Percentiles rank a stretch among this genome's conserved stretches.
Evolutionary conservation across 2,329 filamentous ascomycete genomes (phyloP).

Genomic region (Cladosporium sp.): DNA sequence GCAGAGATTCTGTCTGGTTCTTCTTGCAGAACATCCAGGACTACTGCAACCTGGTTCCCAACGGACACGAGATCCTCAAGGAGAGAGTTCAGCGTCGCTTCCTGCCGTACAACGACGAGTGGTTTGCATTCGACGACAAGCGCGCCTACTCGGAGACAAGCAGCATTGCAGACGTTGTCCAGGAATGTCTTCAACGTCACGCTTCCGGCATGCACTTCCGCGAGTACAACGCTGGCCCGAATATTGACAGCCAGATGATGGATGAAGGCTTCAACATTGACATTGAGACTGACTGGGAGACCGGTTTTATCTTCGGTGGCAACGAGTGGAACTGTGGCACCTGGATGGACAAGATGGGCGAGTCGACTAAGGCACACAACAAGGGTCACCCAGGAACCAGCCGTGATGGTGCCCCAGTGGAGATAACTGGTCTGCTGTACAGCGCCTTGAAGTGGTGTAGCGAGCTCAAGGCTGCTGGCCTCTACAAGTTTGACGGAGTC

Average conservation of each 20-base stretch:
- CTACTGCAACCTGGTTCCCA: conserved; percentile 77
- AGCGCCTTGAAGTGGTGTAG: conserved; percentile 82
- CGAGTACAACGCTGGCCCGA: conserved; percentile 88
- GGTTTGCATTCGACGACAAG: conserved; percentile 78
- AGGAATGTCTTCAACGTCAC: conserved; percentile 90
- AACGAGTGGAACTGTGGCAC: conserved; percentile 95
- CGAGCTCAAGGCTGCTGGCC: conserved; percentile 63
- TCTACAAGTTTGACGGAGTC: conserved; percentile 73
- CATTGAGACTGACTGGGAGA: conserved; percentile 86
- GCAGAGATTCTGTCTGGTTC: conserved; percentile 96
- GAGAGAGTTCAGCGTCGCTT: conserved; percentile 81
- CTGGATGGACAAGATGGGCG: conserved; percentile 99
- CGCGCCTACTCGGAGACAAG: conserved; percentile 84
- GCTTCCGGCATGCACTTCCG: conserved; percentile 87
- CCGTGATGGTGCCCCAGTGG: conserved; percentile 89
- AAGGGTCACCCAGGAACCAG: conserved; percentile 97
- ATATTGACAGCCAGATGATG: conserved; percentile 90
- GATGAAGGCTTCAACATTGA: conserved; percentile 89
- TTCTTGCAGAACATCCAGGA: conserved; percentile 96
- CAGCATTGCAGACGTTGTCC: conserved; percentile 83
- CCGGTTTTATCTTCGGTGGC: conserved; percentile 88
- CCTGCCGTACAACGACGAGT: conserved; percentile 92
- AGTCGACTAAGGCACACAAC: conserved; percentile 83
- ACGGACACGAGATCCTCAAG: conserved; percentile 71
- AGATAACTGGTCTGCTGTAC: conserved; percentile 92